Conservation (phyloP, 306 rosid species). For the Delonix regia region DNA sequence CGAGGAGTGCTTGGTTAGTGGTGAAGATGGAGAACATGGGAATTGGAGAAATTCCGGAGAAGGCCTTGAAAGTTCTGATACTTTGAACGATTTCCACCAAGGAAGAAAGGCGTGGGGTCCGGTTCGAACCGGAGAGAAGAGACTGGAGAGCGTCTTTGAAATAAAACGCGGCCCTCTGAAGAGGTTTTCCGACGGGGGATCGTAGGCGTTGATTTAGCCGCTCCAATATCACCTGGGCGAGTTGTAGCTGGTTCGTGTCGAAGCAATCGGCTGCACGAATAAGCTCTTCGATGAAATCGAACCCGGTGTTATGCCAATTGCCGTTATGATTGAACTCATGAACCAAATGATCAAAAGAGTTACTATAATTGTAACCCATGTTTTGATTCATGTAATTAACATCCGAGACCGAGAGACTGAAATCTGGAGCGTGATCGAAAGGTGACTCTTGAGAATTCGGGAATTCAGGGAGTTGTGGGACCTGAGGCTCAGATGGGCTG, state of each 20-base stretch:
- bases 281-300: slow-evolving; percentile 72
- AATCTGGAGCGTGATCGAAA: slow-evolving; percentile 57
- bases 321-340: slow-evolving; percentile 28
- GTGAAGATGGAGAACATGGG: slow-evolving; percentile 91
- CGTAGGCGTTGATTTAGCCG: slow-evolving; percentile 74
- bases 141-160: slow-evolving; percentile 80
- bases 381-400: slow-evolving; percentile 41
- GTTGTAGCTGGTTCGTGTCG: slow-evolving; percentile 63
- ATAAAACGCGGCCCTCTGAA: slow-evolving; percentile 69
- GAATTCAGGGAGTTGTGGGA: slow-evolving; percentile 39
- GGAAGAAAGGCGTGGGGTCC: slow-evolving; percentile 51
- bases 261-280: slow-evolving; percentile 78
- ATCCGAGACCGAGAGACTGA: slow-evolving; percentile 55
- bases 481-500: slow-evolving; percentile 36
- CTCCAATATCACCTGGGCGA: slow-evolving; percentile 70
- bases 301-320: slow-evolving; percentile 40
- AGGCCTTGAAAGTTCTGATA: slow-evolving; percentile 67
- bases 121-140: slow-evolving; percentile 66
- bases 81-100: slow-evolving; percentile 73
- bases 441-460: slow-evolving; percentile 43
- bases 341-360: slow-evolving; percentile 27
- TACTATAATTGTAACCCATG: slow-evolving; percentile 8
- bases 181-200: slow-evolving; percentile 55
- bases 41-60: slow-evolving; percentile 73
- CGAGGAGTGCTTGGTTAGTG: slow-evolving; percentile 84